These are phyloP conservation scores for Cladosporium sp. DNA, from an alignment of 2,329 filamentous ascomycete genomes.

Conservation along the genomic window DNA sequence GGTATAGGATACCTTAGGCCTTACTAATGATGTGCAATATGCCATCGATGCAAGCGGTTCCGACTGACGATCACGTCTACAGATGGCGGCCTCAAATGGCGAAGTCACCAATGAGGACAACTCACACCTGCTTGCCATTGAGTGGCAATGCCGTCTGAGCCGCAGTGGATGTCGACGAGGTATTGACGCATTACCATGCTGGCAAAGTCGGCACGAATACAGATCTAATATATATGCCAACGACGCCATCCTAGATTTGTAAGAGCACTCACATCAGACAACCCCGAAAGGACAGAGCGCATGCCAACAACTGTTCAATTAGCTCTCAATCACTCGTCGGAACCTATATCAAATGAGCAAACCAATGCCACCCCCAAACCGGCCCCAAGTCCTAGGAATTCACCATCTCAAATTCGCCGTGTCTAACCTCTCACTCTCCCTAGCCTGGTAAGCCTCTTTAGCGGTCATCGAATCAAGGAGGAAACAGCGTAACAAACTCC, in stretches of 20 bases:
- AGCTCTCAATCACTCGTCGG: background rate
- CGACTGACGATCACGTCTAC: background rate
- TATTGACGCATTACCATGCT: too few relatives aligned
- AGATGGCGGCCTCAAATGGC: background rate
- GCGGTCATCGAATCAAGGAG: too few relatives aligned
- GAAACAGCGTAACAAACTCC: background rate
- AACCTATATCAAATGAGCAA: background rate
- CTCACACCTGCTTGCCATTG: background rate
- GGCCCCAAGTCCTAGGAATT: slow-evolving; percentile 18
- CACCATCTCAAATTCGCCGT: slow-evolving; percentile 22
- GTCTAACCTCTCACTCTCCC: slow-evolving; percentile 20
- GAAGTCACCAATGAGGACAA: background rate
- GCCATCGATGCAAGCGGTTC: background rate
- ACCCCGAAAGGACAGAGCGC: background rate
- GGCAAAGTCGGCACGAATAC: background rate
- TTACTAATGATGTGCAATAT: background rate
- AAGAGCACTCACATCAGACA: background rate
- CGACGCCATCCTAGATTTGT: background rate
- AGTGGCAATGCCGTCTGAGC: background rate
- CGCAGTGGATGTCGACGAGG: background rate
- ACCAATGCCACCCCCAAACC: background rate
- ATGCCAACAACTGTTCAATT: background rate
- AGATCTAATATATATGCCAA: background rate
- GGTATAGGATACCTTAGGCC: background rate
- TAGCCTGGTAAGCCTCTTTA: slow-evolving; percentile 13